phyloP scores from a whole-genome alignment of 148 eudicot genomes.

The Persicaria maculosa region DNA sequence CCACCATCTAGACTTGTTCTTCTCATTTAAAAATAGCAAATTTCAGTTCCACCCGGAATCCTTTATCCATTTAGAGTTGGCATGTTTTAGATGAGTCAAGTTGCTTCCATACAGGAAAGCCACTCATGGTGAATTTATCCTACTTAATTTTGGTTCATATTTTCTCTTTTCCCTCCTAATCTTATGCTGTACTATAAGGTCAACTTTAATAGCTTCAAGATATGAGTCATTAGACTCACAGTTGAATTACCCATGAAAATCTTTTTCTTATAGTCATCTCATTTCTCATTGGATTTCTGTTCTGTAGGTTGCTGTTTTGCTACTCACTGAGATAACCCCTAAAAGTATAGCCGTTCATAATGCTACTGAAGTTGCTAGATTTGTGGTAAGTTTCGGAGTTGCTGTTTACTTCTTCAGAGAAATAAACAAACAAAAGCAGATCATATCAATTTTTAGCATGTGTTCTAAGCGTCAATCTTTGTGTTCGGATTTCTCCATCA shows the following conservation, averaged over 20 bases:
- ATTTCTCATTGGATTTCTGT: slow-evolving; percentile 9
- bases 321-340: slow-evolving; percentile 98
- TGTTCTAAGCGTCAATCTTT: neutral
- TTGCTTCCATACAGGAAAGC: too few relatives aligned
- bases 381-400: slow-evolving; percentile 67
- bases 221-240: too few relatives aligned
- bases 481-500: neutral
- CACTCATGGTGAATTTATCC: too few relatives aligned
- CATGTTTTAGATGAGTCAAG: too few relatives aligned
- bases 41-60: neutral
- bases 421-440: neutral
- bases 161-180: too few relatives aligned
- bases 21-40: neutral
- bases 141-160: too few relatives aligned
- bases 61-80: neutral
- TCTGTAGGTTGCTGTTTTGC: slow-evolving; percentile 84
- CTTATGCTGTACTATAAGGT: too few relatives aligned
- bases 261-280: neutral
- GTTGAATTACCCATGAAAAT: neutral
- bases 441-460: neutral
- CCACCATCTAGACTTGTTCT: neutral
- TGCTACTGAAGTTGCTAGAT: slow-evolving; percentile 95
- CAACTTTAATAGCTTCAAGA: too few relatives aligned
- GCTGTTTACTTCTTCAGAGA: neutral
- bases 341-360: slow-evolving; percentile 98